Conservation (phyloP, 805 yeast species). For the Lipomyces starkeyi region DNA sequence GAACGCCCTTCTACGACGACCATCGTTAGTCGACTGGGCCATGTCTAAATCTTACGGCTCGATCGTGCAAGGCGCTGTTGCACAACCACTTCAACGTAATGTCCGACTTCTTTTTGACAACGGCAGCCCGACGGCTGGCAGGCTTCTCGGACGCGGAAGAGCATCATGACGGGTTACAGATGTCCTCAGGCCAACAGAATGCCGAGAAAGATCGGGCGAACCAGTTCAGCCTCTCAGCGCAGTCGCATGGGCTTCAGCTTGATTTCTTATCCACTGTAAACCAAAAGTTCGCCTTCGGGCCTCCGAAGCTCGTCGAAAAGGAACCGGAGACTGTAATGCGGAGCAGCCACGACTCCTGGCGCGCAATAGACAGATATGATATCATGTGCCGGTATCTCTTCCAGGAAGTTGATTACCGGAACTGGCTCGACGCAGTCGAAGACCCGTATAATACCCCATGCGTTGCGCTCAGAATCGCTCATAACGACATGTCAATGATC, state of each 20-base stretch:
- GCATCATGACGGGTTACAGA: neutral
- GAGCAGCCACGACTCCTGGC: neutral
- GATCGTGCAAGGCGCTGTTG: neutral
- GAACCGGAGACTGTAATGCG: neutral
- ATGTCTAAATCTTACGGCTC: too few relatives aligned
- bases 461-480: slow-evolving; percentile 12
- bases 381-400: slow-evolving; percentile 25
- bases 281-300: neutral
- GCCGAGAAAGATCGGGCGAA: neutral
- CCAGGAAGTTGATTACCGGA: slow-evolving; percentile 2
- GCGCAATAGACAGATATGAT: slow-evolving; percentile 21
- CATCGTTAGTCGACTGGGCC: too few relatives aligned
- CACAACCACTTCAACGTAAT: neutral
- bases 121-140: neutral
- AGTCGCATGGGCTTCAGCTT: neutral
- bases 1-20: too few relatives aligned
- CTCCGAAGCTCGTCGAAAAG: neutral
- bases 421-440: slow-evolving; percentile 19
- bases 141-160: neutral
- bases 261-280: neutral
- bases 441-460: slow-evolving; percentile 5
- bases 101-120: neutral
- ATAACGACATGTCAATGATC: slow-evolving; percentile 5
- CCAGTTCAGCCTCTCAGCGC: neutral
- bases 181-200: neutral